Percentiles rank a stretch among this genome's conserved stretches.
These are phyloP conservation scores for Erythrophleum fordii DNA, from an alignment of 306 rosid genomes.

Conservation along the genomic window DNA sequence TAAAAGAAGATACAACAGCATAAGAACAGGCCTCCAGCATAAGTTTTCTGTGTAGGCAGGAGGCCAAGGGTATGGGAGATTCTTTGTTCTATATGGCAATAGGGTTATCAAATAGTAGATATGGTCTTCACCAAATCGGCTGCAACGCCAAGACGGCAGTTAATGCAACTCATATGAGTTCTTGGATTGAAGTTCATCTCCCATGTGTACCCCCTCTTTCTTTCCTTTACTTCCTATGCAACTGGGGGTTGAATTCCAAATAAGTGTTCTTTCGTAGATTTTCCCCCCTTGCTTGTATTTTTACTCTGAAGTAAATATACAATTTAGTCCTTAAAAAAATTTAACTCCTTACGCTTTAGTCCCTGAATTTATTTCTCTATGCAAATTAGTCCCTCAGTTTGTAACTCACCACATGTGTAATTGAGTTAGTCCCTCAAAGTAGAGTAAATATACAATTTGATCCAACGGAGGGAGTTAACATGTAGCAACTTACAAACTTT, in stretches of 20 bases:
- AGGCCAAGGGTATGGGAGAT: neutral
- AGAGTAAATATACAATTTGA: neutral
- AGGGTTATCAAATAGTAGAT: neutral
- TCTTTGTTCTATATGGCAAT: neutral
- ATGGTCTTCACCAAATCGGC: neutral
- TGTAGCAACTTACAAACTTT: neutral
- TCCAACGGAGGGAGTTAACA: neutral
- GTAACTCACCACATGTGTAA: neutral
- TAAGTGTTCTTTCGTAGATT: neutral
- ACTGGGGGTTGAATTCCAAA: neutral
- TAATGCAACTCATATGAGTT: neutral
- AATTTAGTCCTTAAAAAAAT: neutral
- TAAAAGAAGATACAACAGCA: neutral
- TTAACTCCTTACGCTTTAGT: neutral
- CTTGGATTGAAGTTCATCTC: conserved; percentile 5
- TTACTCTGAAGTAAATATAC: neutral
- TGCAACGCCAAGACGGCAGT: neutral
- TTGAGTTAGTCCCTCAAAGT: neutral
- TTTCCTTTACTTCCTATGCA: neutral
- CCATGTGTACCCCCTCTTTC: neutral
- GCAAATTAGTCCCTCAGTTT: neutral
- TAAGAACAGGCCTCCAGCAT: neutral
- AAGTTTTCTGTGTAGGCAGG: neutral
- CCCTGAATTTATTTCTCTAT: neutral
- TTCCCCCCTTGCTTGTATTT: neutral